phyloP scores from a whole-genome alignment of 768 basidiomycete species.

The Leccinum truebloodii region DNA sequence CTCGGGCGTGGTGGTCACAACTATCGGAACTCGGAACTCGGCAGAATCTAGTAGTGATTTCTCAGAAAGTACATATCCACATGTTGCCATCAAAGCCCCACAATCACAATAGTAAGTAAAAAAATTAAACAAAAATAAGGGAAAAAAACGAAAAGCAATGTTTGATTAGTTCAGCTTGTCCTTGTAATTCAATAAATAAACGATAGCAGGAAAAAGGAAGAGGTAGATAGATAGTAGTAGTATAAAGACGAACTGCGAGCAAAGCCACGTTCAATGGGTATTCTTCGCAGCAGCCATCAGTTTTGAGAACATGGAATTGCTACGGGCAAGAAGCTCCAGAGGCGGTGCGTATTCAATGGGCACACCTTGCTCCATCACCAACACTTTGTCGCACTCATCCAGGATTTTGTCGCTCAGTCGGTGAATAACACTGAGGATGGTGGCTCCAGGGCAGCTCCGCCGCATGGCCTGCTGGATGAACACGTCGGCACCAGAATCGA shows the following conservation, averaged over 20 bases:
- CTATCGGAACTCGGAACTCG: constrained; percentile 18
- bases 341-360: constrained; percentile 31
- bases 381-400: constrained; percentile 32
- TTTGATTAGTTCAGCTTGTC: neutral
- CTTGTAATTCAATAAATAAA: neutral
- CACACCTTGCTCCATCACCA: constrained; percentile 41
- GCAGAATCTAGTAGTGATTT: neutral
- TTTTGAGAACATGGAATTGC: constrained; percentile 31
- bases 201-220: neutral
- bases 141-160: neutral
- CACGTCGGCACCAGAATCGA: constrained; percentile 86
- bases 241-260: neutral
- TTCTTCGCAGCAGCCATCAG: constrained; percentile 29
- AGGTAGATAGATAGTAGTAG: neutral
- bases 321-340: constrained; percentile 20
- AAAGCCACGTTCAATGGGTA: constrained; percentile 5
- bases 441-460: constrained; percentile 29
- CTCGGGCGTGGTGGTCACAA: constrained; percentile 15
- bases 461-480: constrained; percentile 49
- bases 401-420: constrained; percentile 30
- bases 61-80: neutral
- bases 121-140: neutral
- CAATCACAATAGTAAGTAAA: neutral
- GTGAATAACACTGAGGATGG: constrained; percentile 34
- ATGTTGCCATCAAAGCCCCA: neutral